phyloP scores from a whole-genome alignment of 2,329 filamentous ascomycete genomes.

The Xylariaceae sp. region DNA sequence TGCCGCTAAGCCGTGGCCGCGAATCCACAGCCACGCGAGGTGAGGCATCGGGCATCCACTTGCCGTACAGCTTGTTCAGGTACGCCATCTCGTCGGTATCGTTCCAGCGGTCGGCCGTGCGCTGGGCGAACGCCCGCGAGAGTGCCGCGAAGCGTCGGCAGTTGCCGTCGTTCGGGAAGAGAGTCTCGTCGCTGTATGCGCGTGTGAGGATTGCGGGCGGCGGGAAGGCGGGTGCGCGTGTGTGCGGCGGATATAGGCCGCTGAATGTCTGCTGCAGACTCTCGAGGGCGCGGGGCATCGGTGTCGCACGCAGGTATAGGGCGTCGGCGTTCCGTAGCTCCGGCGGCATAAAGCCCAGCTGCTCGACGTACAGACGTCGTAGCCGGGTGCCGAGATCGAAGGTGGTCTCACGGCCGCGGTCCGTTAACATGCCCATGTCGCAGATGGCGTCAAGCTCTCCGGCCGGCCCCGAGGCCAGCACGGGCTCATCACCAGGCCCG shows the following conservation, averaged over 20 bases:
- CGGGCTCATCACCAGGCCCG: constrained; percentile 62
- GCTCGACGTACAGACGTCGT: constrained; percentile 69
- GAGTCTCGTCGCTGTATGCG: constrained; percentile 65
- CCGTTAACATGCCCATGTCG: constrained; percentile 72
- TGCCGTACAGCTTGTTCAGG: constrained; percentile 70
- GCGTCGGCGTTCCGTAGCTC: constrained; percentile 48
- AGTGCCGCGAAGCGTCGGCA: constrained; percentile 71
- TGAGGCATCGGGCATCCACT: constrained; percentile 75
- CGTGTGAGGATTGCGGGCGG: constrained; percentile 63
- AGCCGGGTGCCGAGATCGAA: constrained; percentile 64
- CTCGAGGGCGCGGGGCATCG: constrained; percentile 71
- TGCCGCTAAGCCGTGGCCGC: constrained; percentile 76
- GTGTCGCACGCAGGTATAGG: constrained; percentile 71
- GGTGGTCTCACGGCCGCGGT: constrained; percentile 69
- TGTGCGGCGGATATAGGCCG: constrained; percentile 64
- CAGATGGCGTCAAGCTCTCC: constrained; percentile 78
- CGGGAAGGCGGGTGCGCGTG: constrained; percentile 44
- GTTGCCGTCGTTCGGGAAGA: constrained; percentile 73
- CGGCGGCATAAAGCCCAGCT: constrained; percentile 65
- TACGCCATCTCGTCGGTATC: constrained; percentile 76
- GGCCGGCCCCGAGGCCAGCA: constrained; percentile 61
- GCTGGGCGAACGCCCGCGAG: constrained; percentile 65
- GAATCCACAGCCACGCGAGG: constrained; percentile 75
- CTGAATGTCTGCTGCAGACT: constrained; percentile 72
- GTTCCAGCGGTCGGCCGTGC: constrained; percentile 71